Evolutionary conservation across 164 flowering plant species (phyloP).

Genomic region (Magnolia sinica): DNA sequence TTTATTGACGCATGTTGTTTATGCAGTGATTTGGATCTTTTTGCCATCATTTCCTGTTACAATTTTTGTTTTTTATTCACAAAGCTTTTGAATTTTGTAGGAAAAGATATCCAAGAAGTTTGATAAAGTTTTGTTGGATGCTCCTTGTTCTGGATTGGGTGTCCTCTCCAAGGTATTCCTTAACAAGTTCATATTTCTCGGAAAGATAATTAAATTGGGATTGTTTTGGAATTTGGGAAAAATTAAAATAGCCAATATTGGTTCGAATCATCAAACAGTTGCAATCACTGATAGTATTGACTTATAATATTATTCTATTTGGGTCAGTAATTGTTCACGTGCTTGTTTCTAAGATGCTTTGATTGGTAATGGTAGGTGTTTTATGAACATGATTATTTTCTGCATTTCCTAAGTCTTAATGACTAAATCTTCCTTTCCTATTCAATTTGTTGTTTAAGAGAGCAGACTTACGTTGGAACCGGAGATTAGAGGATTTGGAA

Average conservation of each 20-base stretch:
- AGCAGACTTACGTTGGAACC: constrained; percentile 93
- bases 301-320: no score
- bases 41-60: background rate
- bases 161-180: constrained; percentile 82
- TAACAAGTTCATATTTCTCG: background rate
- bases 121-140: constrained; percentile 87
- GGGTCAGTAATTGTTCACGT: background rate
- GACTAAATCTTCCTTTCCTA: background rate
- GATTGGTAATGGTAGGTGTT: background rate
- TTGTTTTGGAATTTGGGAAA: background rate
- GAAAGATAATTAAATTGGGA: background rate
- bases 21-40: no score
- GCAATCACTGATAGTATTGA: background rate
- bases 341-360: background rate
- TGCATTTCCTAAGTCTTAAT: background rate
- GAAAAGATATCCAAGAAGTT: constrained; percentile 35
- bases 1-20: no score
- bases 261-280: background rate
- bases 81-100: constrained; percentile 27
- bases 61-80: background rate
- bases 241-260: background rate
- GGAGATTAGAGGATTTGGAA: constrained; percentile 75
- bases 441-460: constrained; percentile 41
- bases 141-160: constrained; percentile 93
- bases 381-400: background rate